A percentile compares a stretch with the other conserved stretches of the same genome.
phyloP scores from a whole-genome alignment of 2,329 filamentous ascomycete species.

The Fusarium transvaalense region DNA sequence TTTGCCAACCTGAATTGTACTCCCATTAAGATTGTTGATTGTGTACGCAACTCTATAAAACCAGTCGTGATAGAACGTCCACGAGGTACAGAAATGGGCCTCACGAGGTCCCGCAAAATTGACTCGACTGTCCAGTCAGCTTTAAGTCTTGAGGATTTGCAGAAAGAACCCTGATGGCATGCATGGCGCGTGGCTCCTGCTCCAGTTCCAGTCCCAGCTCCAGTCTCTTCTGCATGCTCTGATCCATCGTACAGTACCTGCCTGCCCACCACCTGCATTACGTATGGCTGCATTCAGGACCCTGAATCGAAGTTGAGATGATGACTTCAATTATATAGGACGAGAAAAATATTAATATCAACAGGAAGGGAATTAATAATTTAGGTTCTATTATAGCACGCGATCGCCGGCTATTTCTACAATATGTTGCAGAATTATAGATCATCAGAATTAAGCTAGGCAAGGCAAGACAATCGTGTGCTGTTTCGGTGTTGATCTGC shows the following conservation, averaged over 20 bases:
- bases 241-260: background rate
- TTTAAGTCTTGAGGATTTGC: background rate
- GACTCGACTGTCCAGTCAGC: background rate
- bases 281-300: slow-evolving; percentile 16
- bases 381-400: background rate
- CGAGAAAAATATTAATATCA: background rate
- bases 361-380: background rate
- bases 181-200: background rate
- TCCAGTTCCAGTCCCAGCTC: background rate
- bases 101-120: slow-evolving; percentile 22
- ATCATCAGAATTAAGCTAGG: background rate
- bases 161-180: slow-evolving; percentile 44
- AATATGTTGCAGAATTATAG: background rate
- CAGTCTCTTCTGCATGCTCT: background rate
- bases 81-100: slow-evolving; percentile 22
- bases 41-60: background rate
- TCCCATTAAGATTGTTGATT: background rate
- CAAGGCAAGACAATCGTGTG: background rate
- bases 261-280: slow-evolving; percentile 7
- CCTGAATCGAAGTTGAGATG: slow-evolving; percentile 20
- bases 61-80: slow-evolving; percentile 23
- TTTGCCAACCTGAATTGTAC: background rate
- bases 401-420: background rate
- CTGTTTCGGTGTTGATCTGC: slow-evolving; percentile 1
- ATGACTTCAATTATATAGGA: background rate